Conservation (phyloP, 129 eudicot genomes). For the Smallanthus sonchifolius region DNA sequence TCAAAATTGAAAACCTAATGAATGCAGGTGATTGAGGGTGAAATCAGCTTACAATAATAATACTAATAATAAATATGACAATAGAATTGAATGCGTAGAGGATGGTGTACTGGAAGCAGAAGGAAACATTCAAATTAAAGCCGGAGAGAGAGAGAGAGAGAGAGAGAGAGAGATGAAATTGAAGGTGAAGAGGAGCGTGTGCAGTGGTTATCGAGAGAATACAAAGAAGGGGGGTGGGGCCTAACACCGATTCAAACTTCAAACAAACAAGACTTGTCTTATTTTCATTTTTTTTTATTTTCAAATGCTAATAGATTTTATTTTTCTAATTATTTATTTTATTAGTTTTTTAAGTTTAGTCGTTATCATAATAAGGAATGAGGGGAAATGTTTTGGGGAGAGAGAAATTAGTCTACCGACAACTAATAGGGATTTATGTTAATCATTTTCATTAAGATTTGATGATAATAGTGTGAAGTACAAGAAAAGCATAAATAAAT, state of each 20-base stretch:
- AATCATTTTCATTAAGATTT: too few species aligned
- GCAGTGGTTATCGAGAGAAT: constrained; percentile 23
- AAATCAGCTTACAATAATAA: not conserved
- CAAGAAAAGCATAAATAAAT: not conserved
- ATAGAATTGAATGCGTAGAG: not conserved
- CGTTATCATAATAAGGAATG: too few species aligned
- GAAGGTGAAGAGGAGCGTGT: constrained; percentile 41
- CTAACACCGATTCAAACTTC: constrained; percentile 6
- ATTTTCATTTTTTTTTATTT: not conserved
- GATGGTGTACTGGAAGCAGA: not conserved
- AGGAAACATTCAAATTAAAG: constrained; percentile 35
- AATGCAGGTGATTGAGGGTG: constrained; percentile 6
- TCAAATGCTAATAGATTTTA: too few species aligned
- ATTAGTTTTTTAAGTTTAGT: too few species aligned
- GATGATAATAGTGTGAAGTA: not conserved
- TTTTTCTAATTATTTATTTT: too few species aligned
- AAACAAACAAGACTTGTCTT: constrained; percentile 1
- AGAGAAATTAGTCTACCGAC: not conserved
- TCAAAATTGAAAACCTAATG: not conserved
- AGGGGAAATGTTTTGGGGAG: too few species aligned
- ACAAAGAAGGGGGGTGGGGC: not conserved
- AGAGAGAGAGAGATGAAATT: constrained; percentile 15
- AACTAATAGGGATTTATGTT: not conserved
- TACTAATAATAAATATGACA: not conserved
- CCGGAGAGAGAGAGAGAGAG: not conserved